phyloP scores from a whole-genome alignment of 305 asterid genomes.

The Euphrasia arctica region DNA sequence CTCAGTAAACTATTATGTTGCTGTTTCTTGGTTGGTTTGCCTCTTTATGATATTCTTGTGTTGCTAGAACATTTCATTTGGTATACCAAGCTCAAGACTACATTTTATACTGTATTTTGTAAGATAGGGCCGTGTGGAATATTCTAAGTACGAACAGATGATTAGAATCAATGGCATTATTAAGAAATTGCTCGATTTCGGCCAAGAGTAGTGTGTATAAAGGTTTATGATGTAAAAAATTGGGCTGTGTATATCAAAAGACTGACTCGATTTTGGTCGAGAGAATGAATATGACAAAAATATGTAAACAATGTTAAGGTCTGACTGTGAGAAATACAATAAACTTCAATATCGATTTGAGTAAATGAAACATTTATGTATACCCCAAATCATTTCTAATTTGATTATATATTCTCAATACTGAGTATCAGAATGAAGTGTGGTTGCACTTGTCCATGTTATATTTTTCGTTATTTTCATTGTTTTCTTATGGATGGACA shows the following conservation, averaged over 20 bases:
- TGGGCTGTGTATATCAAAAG: too few relatives aligned
- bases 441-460: background rate
- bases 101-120: background rate
- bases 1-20: constrained; percentile 1
- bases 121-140: background rate
- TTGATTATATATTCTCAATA: too few relatives aligned
- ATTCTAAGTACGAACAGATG: background rate
- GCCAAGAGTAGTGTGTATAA: too few relatives aligned
- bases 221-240: too few relatives aligned
- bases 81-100: background rate
- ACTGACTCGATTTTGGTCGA: too few relatives aligned
- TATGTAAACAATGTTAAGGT: too few relatives aligned
- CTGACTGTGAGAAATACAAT: too few relatives aligned
- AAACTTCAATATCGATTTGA: too few relatives aligned
- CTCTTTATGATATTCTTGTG: background rate
- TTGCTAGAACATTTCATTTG: background rate
- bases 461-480: background rate
- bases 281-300: too few relatives aligned
- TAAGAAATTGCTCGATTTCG: background rate
- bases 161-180: background rate
- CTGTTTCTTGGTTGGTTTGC: background rate
- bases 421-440: background rate
- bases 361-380: too few relatives aligned
- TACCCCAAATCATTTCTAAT: too few relatives aligned
- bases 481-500: background rate